A percentile compares a stretch with the other conserved stretches of the same genome.
Conservation (phyloP, 345 rosid species). For the Euphorbia lathyris region DNA sequence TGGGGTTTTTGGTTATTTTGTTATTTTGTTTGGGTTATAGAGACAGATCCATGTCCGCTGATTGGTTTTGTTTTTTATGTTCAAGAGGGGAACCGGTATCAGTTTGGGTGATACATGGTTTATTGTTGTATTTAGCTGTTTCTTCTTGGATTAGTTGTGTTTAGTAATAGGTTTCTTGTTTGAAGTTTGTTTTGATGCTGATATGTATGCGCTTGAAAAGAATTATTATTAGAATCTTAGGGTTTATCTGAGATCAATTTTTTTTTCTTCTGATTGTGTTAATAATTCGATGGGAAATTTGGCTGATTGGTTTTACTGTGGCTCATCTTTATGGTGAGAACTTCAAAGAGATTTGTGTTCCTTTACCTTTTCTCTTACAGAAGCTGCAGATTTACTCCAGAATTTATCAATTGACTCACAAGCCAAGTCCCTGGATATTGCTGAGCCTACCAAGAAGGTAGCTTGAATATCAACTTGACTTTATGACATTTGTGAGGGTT, state of each 20-base stretch:
- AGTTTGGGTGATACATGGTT: neutral
- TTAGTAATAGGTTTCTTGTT: neutral
- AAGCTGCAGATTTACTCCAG: constrained; percentile 81
- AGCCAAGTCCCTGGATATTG: constrained; percentile 56
- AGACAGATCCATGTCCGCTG: neutral
- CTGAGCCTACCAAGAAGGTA: constrained; percentile 79
- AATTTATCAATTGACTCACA: constrained; percentile 65
- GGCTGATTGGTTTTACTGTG: neutral
- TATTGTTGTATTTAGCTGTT: neutral
- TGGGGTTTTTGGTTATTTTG: neutral
- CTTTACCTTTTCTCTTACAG: constrained; percentile 52
- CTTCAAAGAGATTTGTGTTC: constrained; percentile 19
- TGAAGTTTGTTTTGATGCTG: neutral
- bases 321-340: neutral
- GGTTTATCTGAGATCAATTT: neutral
- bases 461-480: neutral
- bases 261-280: neutral
- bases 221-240: neutral
- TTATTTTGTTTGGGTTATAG: too few species aligned
- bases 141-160: neutral
- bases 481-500: neutral
- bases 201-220: neutral
- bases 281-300: neutral
- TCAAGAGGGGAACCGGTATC: too few species aligned
- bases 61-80: neutral